Base-by-base conservation (phyloP, 805 yeast genomes). In the Ogataea nonfermentans region DNA sequence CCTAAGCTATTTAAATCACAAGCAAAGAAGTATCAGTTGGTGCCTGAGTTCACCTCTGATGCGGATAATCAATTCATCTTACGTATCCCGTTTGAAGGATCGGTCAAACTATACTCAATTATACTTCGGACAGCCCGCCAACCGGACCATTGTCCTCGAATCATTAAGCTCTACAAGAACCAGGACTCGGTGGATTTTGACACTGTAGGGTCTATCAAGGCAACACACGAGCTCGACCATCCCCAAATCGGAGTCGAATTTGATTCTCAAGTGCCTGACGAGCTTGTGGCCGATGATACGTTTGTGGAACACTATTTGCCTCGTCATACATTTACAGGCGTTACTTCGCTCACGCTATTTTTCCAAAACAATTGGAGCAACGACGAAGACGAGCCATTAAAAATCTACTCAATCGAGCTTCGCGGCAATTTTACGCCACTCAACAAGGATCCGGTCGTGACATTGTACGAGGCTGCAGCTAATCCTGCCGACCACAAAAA, bases 391-490 rank as follows among this genome's bases (percentile, higher is more conserved):
- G 83, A 78, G 36, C 65, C 69, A 16, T 70, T 81, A 4, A 74
- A 69, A 38, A 39, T 90, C 2, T 80, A 80, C 49, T 83, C 79
- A 50, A 62, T 90, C 30, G 97, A 95, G 41, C 60, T 91, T 17
- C 68, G 96, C 32, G 98, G 98, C 1, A 84, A 78, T 47, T 73
- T 61, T 43, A 68, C 75, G 5, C 76, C 71, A 25, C 57, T 84
- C 35, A 59, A 67, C 23, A 73, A 73, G 46, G 86, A 84, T 29
- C 95, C 96, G 0, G 76, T 87, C 12, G 71, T 84, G 11, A 71
- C 95, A 0, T 56, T 85, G 14, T 91, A 90, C 60, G 98, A 91
- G 62, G 76, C 89, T 40, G 95, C 96, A 0, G 93, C 97, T 3
- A 90, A 90, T 58, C 96, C 96, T 0, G 78, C 82, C 1, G 97